Base-by-base conservation (phyloP, 2,329 filamentous ascomycete genomes). In the Thielaviopsis populi region DNA sequence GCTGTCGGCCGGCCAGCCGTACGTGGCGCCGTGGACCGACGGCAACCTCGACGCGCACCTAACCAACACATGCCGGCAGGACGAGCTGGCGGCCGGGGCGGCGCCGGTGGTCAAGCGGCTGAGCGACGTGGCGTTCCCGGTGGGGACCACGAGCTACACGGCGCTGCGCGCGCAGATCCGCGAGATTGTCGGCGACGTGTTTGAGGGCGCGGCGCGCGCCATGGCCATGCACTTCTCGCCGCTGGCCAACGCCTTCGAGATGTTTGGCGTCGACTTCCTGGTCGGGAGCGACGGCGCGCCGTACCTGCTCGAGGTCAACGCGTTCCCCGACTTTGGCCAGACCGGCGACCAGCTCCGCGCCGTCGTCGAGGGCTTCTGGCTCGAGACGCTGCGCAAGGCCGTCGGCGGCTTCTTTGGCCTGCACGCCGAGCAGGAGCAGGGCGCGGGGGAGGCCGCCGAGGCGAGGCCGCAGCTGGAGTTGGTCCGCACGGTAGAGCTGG, bases 251-350 rank as follows among this genome's bases (percentile, higher is more conserved):
- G 89, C 87, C 0, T 97, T 97, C 71, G 94, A 99, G 76, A 78
- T 95, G 7, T 99, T 88, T 72, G 94, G 94, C 0, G 74, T 97
- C 50, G 94, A 99, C 72, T 99, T 94, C 71, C 73, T 99, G 70
- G 85, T 96, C 10, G 89, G 91, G 70, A 79, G 72, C 0, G 70
- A 72, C 8, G 85, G 83, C 0, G 78, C 70, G 2, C 82, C 84
- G 2, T 96, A 85, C 84, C 73, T 99, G 70, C 76, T 99, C 64
- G 94, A 99, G 76, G 83, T 95, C 40, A 99, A 99, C 76, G 89
- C 92, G 0, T 99, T 95, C 74, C 94, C 94, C 10, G 94, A 99
- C 75, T 97, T 97, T 71, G 85, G 82, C 71, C 92, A 97, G 81
- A 96, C 91, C 17, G 91, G 89, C 0, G 80, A 80, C 7, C 86